Evolutionary conservation across 139 green algal species (phyloP).

Genomic region (Picochlorum costavermella): DNA sequence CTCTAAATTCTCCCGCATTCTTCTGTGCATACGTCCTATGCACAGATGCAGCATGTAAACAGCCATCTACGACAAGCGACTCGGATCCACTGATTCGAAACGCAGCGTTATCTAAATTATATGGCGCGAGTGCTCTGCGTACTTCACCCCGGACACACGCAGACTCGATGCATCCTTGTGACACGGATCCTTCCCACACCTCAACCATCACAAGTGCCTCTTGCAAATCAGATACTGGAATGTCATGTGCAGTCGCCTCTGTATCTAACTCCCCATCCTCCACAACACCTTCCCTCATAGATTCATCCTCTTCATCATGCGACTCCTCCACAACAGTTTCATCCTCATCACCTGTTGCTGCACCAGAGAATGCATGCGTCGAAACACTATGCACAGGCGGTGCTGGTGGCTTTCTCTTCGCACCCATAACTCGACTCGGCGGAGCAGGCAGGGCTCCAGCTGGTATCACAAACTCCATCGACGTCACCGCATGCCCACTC

Average conservation of each 20-base stretch:
- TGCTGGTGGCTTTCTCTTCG: not conserved
- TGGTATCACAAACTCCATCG: slow-evolving; percentile 32
- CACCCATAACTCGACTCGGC: slow-evolving; percentile 16
- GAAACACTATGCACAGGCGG: not conserved
- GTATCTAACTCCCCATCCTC: not conserved
- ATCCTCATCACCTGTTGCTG: slow-evolving; percentile 5
- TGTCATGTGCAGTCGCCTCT: not conserved
- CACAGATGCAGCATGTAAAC: slow-evolving; percentile 15
- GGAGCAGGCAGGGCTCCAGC: slow-evolving; percentile 34
- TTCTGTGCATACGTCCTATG: slow-evolving; percentile 11
- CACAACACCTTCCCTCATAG: slow-evolving; percentile 4
- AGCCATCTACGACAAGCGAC: slow-evolving; percentile 10
- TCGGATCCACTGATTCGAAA: slow-evolving; percentile 16
- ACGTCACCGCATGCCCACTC: not conserved
- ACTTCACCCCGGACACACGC: slow-evolving; percentile 19
- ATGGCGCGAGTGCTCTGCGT: slow-evolving; percentile 19
- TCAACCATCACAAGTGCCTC: slow-evolving; percentile 26
- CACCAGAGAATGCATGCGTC: slow-evolving; percentile 5
- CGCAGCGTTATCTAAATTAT: slow-evolving; percentile 10
- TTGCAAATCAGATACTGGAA: slow-evolving; percentile 10
- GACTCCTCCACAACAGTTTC: slow-evolving; percentile 1
- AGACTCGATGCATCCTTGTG: not conserved
- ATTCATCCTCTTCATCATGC: slow-evolving; percentile 11
- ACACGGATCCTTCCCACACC: slow-evolving; percentile 18
- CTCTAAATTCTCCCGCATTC: slow-evolving; percentile 3